Conservation (phyloP, 352 stramenopile genomes). For the Pythium aristosporum region DNA sequence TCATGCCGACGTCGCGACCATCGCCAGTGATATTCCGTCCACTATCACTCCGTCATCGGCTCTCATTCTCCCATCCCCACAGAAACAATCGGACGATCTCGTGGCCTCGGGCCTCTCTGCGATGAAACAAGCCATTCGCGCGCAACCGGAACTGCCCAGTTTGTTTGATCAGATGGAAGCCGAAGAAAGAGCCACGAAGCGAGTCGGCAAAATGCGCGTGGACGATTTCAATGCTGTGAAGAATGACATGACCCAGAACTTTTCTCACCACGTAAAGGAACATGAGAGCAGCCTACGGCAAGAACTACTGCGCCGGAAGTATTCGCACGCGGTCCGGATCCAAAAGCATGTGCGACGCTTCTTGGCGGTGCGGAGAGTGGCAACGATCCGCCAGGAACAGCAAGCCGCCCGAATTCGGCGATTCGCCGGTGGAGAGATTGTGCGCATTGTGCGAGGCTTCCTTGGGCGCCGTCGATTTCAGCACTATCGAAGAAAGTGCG, state of each 20-base stretch:
- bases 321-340: conserved; percentile 46
- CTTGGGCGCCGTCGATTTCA: conserved; percentile 56
- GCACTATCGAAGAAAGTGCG: conserved; percentile 23
- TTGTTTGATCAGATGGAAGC: conserved; percentile 80
- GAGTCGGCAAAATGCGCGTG: conserved; percentile 37
- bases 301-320: conserved; percentile 46
- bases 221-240: conserved; percentile 52
- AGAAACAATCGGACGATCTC: conserved; percentile 9
- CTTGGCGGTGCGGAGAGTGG: conserved; percentile 40
- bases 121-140: conserved; percentile 37
- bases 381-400: conserved; percentile 31
- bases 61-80: no score
- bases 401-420: conserved; percentile 45
- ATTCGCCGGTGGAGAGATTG: conserved; percentile 61
- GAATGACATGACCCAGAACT: conserved; percentile 45
- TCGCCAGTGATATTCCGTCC: neutral
- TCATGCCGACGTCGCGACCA: neutral
- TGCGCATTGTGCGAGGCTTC: conserved; percentile 57
- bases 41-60: neutral
- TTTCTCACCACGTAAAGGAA: conserved; percentile 40
- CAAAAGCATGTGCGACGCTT: conserved; percentile 59
- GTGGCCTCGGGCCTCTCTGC: conserved; percentile 27
- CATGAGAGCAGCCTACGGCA: conserved; percentile 52
- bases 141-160: conserved; percentile 54
- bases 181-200: conserved; percentile 51